Percentiles rank a stretch among this genome's conserved stretches.
Evolutionary conservation across 2,329 filamentous ascomycete genomes (phyloP).

Genomic region (Fusarium sp.): DNA sequence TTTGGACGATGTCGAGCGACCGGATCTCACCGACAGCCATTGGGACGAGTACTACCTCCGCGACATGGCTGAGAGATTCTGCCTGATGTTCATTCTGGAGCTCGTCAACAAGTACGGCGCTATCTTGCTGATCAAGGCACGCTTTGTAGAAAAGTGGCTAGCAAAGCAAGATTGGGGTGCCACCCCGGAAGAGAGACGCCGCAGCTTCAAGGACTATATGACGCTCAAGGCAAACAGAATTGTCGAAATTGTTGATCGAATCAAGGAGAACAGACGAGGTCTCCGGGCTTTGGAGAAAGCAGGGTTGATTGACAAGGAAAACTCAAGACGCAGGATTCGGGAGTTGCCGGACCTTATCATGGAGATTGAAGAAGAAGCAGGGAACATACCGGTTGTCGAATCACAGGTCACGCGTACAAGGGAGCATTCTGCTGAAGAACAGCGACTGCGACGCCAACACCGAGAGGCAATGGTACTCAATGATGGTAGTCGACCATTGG

Average conservation of each 20-base stretch:
- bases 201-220: conserved; percentile 66
- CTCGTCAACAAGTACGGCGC: conserved; percentile 70
- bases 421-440: conserved; percentile 73
- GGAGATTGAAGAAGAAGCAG: conserved; percentile 48
- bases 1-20: conserved; percentile 61
- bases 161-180: conserved; percentile 76
- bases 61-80: conserved; percentile 70
- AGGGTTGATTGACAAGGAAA: conserved; percentile 57
- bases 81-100: conserved; percentile 66
- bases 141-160: conserved; percentile 80
- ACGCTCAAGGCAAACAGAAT: conserved; percentile 62
- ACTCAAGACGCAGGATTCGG: conserved; percentile 44
- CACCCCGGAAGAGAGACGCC: conserved; percentile 61
- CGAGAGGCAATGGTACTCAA: conserved; percentile 92
- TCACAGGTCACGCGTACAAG: conserved; percentile 50
- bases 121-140: conserved; percentile 68
- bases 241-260: conserved; percentile 62
- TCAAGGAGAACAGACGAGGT: conserved; percentile 63
- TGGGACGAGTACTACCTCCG: conserved; percentile 73
- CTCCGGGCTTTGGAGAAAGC: conserved; percentile 62
- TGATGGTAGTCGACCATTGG: conserved; percentile 81
- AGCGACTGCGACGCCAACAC: conserved; percentile 77
- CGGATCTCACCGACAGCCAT: conserved; percentile 63
- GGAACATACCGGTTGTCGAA: conserved; percentile 41
- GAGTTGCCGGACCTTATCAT: conserved; percentile 50